Evolutionary conservation across 805 yeast genomes (phyloP), one percentile per base, ranked within the genome.

Genomic region (Torulaspora gathmanii): DNA sequence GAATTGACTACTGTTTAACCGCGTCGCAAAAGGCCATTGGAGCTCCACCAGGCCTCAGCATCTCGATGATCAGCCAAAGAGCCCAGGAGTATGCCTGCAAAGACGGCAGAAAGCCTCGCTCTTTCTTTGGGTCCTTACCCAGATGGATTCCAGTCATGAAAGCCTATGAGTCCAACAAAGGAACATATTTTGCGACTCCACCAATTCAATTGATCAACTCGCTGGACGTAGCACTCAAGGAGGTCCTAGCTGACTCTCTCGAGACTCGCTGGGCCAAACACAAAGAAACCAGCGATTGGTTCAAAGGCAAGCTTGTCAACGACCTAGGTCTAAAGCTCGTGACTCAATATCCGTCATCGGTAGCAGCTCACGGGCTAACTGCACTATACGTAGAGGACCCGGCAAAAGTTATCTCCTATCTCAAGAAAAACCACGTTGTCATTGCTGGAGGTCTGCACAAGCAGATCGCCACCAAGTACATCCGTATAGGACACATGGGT

Each of bases 401-500:
- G 25, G 71, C 80, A n/a, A 81, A 80, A 42, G 73, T 86, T 39
- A 70, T 87, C 50, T 65, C 72, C 36, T 58, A 54, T 38, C 67
- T 86, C 52, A 78, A 81, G 49, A 66, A 73, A 42, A 77, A 79
- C 55, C 90, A 89, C 15, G 78, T 83, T 19, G 79, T 83, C 28
- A 76, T 90, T 39, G 96, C 97, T 37, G 95, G 93, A 40, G 97
- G 97, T 47, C 83, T 90, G 53, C 91, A 86, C 70, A 82, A 79
- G 66, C 87, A 80, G 19, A 79, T 88, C 57, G 82, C 79, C 37
- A 77, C 84, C 47, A 82, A 83, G 65, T 90, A 90, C 71, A 86
- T 91, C 72, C 79, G 98, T 68, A 81, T 90, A 48, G 98, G 98
- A 28, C 98, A 90, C 70, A 91, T 91, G 98, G 96, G 97, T 51